phyloP scores from a whole-genome alignment of 192 early-diverging fungal species.

The Coemansia biformis region DNA sequence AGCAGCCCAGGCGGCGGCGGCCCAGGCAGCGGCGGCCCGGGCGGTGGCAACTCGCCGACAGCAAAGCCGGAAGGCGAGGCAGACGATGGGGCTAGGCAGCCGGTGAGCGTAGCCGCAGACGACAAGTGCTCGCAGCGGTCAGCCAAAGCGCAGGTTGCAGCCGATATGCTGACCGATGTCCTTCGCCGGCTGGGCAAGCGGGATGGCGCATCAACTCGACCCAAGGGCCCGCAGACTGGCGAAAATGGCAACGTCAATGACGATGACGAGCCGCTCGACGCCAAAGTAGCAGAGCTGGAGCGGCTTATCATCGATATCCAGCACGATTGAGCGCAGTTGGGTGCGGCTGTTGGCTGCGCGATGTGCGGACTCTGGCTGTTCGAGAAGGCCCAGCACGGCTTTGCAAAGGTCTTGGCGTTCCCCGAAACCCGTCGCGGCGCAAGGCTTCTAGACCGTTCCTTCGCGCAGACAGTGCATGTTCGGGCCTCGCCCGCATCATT shows the following conservation, averaged over 20 bases:
- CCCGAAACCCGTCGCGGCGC: too few relatives aligned
- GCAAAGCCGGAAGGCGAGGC: neutral
- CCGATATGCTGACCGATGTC: conserved; percentile 40
- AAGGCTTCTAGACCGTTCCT: too few relatives aligned
- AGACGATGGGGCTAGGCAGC: neutral
- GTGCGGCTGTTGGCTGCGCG: too few relatives aligned
- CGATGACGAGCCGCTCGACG: conserved; percentile 31
- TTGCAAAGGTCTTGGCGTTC: too few relatives aligned
- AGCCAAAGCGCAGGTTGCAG: conserved; percentile 46
- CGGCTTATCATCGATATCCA: conserved; percentile 40
- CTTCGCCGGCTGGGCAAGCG: conserved; percentile 26
- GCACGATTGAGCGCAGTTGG: neutral
- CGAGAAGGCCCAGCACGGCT: too few relatives aligned
- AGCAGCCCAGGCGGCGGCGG: too few relatives aligned
- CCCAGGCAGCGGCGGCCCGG: too few relatives aligned
- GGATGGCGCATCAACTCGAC: conserved; percentile 2
- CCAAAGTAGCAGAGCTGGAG: conserved; percentile 43
- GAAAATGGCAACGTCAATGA: conserved; percentile 1
- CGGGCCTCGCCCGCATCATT: too few relatives aligned
- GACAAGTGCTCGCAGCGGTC: conserved; percentile 5
- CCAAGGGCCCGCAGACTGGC: neutral
- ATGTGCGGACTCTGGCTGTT: too few relatives aligned
- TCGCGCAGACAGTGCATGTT: too few relatives aligned
- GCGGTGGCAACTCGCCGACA: too few relatives aligned
- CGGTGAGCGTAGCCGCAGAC: too few relatives aligned